Percentiles rank a stretch among this genome's conserved stretches.
Conservation (phyloP, 148 eudicot genomes). For the Cornus suecica region DNA sequence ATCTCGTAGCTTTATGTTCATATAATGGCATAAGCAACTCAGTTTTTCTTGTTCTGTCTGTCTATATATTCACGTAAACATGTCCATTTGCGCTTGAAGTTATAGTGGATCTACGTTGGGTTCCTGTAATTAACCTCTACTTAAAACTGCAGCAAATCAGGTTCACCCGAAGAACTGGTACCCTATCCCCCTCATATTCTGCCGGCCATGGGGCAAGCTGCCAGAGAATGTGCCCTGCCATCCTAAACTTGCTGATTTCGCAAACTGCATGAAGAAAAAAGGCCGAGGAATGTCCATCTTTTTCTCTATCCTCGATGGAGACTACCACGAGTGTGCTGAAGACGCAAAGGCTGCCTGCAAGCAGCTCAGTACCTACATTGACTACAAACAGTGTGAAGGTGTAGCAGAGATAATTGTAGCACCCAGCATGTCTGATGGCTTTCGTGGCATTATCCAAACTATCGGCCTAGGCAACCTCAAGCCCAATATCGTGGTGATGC, state of each 20-base stretch:
- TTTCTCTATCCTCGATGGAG: conserved; percentile 89
- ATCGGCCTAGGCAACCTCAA: conserved; percentile 99
- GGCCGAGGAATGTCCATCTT: conserved; percentile 99
- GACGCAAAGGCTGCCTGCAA: conserved; percentile 86
- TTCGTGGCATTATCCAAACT: conserved; percentile 85
- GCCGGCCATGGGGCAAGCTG: conserved; percentile 99
- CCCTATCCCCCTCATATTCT: conserved; percentile 93
- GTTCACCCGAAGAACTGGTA: conserved; percentile 99
- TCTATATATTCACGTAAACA: too few species aligned
- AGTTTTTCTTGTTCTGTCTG: not conserved
- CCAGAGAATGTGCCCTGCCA: conserved; percentile 99
- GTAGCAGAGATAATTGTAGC: conserved; percentile 97
- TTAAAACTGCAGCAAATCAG: conserved; percentile 66
- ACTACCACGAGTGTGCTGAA: conserved; percentile 88
- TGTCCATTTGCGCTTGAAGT: not conserved
- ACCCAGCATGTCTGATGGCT: conserved; percentile 90
- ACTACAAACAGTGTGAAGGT: conserved; percentile 93
- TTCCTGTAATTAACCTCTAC: not conserved
- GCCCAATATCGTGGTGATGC: conserved; percentile 93
- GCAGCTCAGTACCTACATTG: conserved; percentile 77
- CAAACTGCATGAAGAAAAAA: conserved; percentile 97
- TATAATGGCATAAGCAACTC: not conserved
- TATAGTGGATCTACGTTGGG: not conserved
- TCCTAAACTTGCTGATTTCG: conserved; percentile 99
- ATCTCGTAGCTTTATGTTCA: not conserved